phyloP scores from a whole-genome alignment of 202 grass and related monocot species.

The Carex arenaria region DNA sequence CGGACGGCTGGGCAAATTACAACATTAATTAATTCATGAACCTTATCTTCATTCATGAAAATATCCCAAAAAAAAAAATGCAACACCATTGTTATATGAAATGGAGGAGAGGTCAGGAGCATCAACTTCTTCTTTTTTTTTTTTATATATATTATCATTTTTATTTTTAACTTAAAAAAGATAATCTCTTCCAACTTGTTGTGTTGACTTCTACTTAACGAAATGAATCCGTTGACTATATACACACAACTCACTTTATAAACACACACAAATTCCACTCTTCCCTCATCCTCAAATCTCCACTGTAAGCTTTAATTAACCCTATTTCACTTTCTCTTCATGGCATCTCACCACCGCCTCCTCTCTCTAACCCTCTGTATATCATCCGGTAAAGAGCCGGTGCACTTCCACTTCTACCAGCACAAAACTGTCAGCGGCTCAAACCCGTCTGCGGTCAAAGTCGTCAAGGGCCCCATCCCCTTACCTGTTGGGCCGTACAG shows the following conservation, averaged over 20 bases:
- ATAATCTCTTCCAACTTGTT: not conserved
- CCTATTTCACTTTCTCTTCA: not conserved
- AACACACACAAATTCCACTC: not conserved
- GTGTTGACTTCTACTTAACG: not conserved
- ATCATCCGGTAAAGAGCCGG: not conserved
- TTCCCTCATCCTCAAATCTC: not conserved
- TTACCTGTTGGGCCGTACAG: slow-evolving; percentile 2
- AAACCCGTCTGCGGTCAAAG: not conserved
- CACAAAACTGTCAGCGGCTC: slow-evolving; percentile 36
- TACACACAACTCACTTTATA: slow-evolving; percentile 12
- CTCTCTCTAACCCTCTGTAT: not conserved
- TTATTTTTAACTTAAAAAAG: no score
- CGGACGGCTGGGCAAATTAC: no score
- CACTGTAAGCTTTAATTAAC: not conserved
- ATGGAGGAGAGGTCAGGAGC: no score
- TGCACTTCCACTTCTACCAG: slow-evolving; percentile 53
- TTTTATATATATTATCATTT: no score
- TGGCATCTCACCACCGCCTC: not conserved
- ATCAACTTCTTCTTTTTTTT: no score
- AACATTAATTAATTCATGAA: no score
- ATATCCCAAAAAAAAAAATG: no score
- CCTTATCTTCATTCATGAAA: no score
- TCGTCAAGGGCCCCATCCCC: not conserved
- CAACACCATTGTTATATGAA: no score
- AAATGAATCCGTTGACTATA: not conserved